phyloP scores from a whole-genome alignment of 257 asterid species.

The Euphrasia confusa region DNA sequence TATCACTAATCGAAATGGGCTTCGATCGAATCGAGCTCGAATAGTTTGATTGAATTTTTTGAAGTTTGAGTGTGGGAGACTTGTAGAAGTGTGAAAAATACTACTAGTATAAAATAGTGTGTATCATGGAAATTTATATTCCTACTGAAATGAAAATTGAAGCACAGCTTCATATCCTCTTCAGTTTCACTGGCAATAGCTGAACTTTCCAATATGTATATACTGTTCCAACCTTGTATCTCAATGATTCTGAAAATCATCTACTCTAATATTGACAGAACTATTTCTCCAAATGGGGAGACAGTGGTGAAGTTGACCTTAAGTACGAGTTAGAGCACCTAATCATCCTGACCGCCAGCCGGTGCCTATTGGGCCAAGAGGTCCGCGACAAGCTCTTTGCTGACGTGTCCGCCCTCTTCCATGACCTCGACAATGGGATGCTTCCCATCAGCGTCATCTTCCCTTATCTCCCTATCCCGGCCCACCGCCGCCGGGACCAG shows the following conservation, averaged over 20 bases:
- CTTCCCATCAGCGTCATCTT: conserved; percentile 87
- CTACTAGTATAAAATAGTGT: too few relatives aligned
- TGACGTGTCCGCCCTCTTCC: conserved; percentile 93
- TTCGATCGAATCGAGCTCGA: too few relatives aligned
- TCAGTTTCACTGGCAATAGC: too few relatives aligned
- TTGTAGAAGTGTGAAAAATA: too few relatives aligned
- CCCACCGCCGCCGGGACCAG: conserved; percentile 80
- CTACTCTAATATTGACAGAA: conserved; percentile 34
- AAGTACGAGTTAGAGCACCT: conserved; percentile 86
- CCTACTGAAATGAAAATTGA: too few relatives aligned
- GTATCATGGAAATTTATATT: too few relatives aligned
- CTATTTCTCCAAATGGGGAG: conserved; percentile 94
- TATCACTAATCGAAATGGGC: too few relatives aligned
- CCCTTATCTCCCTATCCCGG: conserved; percentile 93
- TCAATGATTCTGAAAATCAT: not conserved
- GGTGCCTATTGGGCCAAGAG: conserved; percentile 90
- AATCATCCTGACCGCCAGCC: conserved; percentile 83
- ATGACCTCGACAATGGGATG: conserved; percentile 92
- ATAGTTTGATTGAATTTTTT: too few relatives aligned
- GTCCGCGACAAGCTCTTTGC: conserved; percentile 89
- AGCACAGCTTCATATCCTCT: too few relatives aligned
- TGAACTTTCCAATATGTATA: conserved; percentile 1
- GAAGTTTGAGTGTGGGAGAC: too few relatives aligned
- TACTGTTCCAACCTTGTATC: not conserved
- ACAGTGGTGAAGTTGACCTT: conserved; percentile 83